These are phyloP conservation scores for Saccharomycopsis hybrid DNA, from an alignment of 1,139 yeast species.

Conservation along the genomic window DNA sequence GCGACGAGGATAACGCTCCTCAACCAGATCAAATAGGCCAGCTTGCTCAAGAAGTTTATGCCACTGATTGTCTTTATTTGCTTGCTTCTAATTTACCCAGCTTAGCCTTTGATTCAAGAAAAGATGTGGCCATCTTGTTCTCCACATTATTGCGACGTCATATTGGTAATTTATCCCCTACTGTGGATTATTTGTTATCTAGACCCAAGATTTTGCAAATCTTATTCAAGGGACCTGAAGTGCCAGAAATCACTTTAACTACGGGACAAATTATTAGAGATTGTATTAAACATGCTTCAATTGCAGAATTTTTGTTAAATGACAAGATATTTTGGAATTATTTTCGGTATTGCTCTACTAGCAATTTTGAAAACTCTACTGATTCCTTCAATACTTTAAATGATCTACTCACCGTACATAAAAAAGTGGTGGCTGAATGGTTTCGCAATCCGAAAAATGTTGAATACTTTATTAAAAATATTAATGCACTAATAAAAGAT, in stretches of 20 bases:
- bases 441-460: slow-evolving; percentile 44
- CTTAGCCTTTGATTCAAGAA: slow-evolving; percentile 84
- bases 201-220: slow-evolving; percentile 59
- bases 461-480: slow-evolving; percentile 48
- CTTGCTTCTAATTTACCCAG: slow-evolving; percentile 51
- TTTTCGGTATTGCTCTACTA: slow-evolving; percentile 69
- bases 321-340: slow-evolving; percentile 71
- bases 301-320: slow-evolving; percentile 52
- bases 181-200: slow-evolving; percentile 72
- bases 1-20: slow-evolving; percentile 64
- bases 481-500: slow-evolving; percentile 66
- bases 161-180: slow-evolving; percentile 71
- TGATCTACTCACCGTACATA: slow-evolving; percentile 66
- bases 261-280: slow-evolving; percentile 81
- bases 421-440: slow-evolving; percentile 63
- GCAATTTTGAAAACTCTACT: slow-evolving; percentile 83
- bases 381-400: slow-evolving; percentile 77
- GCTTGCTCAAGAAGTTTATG: slow-evolving; percentile 68
- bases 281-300: slow-evolving; percentile 71
- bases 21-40: slow-evolving; percentile 71
- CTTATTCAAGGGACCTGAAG: slow-evolving; percentile 65
- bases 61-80: slow-evolving; percentile 61
- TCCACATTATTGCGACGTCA: slow-evolving; percentile 75
- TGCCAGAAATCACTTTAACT: slow-evolving; percentile 63
- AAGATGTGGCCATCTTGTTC: slow-evolving; percentile 71